Base-by-base conservation (phyloP, 1,284 basidiomycete genomes). In the Microbotryum intermedium region DNA sequence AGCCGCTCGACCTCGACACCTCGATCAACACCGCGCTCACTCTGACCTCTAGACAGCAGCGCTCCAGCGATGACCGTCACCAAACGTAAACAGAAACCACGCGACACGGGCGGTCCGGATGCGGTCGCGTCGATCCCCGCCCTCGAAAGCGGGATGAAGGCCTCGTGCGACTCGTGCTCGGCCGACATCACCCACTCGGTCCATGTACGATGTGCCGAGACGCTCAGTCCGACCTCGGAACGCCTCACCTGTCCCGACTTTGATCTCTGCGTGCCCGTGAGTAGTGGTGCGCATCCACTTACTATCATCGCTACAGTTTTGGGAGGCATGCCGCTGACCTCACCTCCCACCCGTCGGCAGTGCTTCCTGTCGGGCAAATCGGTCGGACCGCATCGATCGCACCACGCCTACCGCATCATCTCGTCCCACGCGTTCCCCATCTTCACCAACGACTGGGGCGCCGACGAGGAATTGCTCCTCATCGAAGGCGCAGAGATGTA, bases 371-470 rank as follows among this genome's bases (percentile, higher is more conserved):
- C 84, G 52, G 95, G 94, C 21, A 90, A 88, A 74, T 89, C 97
- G 73, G 88, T 92, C 57, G 83, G 81, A 50, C 82, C 82, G 64
- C 94, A 98, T 74, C 89, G 88, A 74, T 83, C 87, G 57, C 83
- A 84, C 69, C 95, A 98, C 77, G 79, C 87, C 59, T 98, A 98
- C 75, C 87, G 91, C 59, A 87, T 98, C 57, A 87, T 97, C 64
- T 91, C 93, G 75, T 75, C 95, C 70, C 89, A 94, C 73, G 90
- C 91, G 9, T 91, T 94, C 74, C 94, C 94, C 6, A 95, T 98
- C 71, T 95, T 97, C 71, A 83, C 84, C 16, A 84, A 88, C 62
- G 91, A 95, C 73, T 98, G 94, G 94, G 94, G 93, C 42, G 95
- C 93, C 10, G 94, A 98, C 76, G 94, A 98, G 86, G 95, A 98